Evolutionary conservation across 2,329 filamentous ascomycete species (phyloP).

Genomic region (Neoarthrinium moseri): DNA sequence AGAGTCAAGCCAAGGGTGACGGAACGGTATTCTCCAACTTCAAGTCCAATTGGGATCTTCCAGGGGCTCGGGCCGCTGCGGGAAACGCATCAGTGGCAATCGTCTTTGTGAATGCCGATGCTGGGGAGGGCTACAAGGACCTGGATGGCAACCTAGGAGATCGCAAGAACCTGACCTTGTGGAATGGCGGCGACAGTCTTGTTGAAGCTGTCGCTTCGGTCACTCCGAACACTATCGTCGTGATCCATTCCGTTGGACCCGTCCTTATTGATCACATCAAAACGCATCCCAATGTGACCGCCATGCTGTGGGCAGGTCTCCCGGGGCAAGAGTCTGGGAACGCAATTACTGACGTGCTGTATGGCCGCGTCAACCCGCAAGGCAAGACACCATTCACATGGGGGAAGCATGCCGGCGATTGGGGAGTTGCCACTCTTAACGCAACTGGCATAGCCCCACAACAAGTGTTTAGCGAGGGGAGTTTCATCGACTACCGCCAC

Average conservation of each 20-base stretch:
- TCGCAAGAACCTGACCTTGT: slow-evolving; percentile 63
- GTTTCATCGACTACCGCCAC: slow-evolving; percentile 65
- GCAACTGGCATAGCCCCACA: slow-evolving; percentile 62
- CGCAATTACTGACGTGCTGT: slow-evolving; percentile 70
- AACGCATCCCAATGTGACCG: slow-evolving; percentile 67
- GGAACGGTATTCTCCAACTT: too few species aligned
- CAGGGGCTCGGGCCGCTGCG: slow-evolving; percentile 39
- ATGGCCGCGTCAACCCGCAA: slow-evolving; percentile 50
- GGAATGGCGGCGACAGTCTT: slow-evolving; percentile 62
- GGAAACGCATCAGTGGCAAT: slow-evolving; percentile 61
- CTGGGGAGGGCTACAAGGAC: slow-evolving; percentile 82
- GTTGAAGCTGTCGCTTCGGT: slow-evolving; percentile 56
- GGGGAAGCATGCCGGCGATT: slow-evolving; percentile 44
- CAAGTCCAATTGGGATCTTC: too few species aligned
- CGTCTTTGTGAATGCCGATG: slow-evolving; percentile 86
- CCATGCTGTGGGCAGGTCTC: slow-evolving; percentile 74
- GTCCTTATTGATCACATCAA: slow-evolving; percentile 59
- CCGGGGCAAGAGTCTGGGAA: slow-evolving; percentile 76
- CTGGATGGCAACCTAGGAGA: slow-evolving; percentile 59
- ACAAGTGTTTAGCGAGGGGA: slow-evolving; percentile 59
- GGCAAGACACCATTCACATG: slow-evolving; percentile 52
- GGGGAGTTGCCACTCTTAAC: slow-evolving; percentile 42
- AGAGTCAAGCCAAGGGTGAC: neutral
- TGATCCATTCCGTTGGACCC: slow-evolving; percentile 61
- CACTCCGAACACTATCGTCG: slow-evolving; percentile 62